Percentiles rank a stretch among this genome's conserved stretches.
phyloP scores from a whole-genome alignment of 352 stramenopile genomes.

The Pythium sukuiense region DNA sequence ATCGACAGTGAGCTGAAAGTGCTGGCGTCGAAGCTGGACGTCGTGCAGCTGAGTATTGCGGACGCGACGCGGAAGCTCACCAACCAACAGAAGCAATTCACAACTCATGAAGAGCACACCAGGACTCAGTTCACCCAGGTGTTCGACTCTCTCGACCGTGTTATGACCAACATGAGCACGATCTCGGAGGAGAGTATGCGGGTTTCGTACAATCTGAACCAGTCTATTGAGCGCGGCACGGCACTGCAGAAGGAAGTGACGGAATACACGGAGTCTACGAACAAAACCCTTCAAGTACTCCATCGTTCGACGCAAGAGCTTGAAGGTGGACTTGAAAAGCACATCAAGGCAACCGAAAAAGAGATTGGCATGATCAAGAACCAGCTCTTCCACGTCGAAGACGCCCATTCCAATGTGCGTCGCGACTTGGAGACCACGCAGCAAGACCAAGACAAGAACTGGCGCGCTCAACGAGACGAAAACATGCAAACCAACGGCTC shows the following conservation, averaged over 20 bases:
- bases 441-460: conserved; percentile 54
- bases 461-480: conserved; percentile 55
- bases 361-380: conserved; percentile 68
- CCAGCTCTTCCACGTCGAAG: conserved; percentile 76
- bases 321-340: conserved; percentile 49
- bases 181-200: conserved; percentile 76
- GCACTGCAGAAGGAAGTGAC: conserved; percentile 47
- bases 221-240: conserved; percentile 48
- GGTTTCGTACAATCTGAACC: conserved; percentile 64
- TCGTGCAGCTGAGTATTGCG: conserved; percentile 45
- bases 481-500: conserved; percentile 45
- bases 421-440: conserved; percentile 64
- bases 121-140: conserved; percentile 59
- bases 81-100: conserved; percentile 56
- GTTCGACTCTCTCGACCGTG: conserved; percentile 67
- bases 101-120: conserved; percentile 53
- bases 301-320: conserved; percentile 44
- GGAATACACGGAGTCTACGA: conserved; percentile 43
- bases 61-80: conserved; percentile 65
- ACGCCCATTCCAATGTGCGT: conserved; percentile 55
- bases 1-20: conserved; percentile 62
- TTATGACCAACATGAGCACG: conserved; percentile 61
- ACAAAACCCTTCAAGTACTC: conserved; percentile 37
- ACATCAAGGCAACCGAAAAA: conserved; percentile 53
- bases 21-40: conserved; percentile 49